Conservation (phyloP, 495 filamentous ascomycete genomes). For the Aspergillus wentii region DNA sequence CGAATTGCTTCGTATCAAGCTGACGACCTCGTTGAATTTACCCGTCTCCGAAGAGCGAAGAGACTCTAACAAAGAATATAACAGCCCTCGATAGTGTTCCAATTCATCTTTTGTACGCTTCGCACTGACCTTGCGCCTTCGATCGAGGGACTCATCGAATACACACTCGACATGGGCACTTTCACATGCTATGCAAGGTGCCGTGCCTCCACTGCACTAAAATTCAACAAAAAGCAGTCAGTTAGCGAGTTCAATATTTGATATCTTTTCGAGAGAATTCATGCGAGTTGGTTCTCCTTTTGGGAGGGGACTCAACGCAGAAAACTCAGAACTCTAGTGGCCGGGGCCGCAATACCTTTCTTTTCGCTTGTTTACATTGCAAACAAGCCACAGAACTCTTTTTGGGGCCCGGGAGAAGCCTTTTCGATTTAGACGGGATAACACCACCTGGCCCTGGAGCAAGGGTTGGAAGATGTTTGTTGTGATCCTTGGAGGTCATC, state of each 20-base stretch:
- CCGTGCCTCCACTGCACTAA: constrained; percentile 34
- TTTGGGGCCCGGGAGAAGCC: constrained; percentile 18
- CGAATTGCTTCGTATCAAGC: constrained; percentile 19
- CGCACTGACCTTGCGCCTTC: constrained; percentile 37
- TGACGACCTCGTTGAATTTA: constrained; percentile 19
- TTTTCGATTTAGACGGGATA: constrained; percentile 8
- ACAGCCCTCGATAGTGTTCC: constrained; percentile 26
- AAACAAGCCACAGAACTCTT: constrained; percentile 40
- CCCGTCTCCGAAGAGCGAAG: constrained; percentile 21
- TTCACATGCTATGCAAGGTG: constrained; percentile 35
- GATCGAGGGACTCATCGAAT: constrained; percentile 36
- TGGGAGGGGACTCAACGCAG: neutral
- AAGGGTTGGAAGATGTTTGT: constrained; percentile 24
- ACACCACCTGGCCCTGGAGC: constrained; percentile 27
- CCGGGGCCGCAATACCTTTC: constrained; percentile 30
- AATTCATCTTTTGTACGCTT: constrained; percentile 33
- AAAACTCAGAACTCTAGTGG: too few species aligned
- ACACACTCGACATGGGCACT: constrained; percentile 25
- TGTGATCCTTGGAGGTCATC: constrained; percentile 20
- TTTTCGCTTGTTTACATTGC: constrained; percentile 37
- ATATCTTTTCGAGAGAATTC: neutral
- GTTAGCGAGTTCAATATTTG: neutral
- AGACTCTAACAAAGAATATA: constrained; percentile 22
- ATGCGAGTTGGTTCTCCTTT: neutral
- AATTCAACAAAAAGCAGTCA: constrained; percentile 4